Evolutionary conservation across 768 basidiomycete genomes (phyloP), one percentile per base, ranked within the genome.

Genomic region (Infundibulicybe gibba): DNA sequence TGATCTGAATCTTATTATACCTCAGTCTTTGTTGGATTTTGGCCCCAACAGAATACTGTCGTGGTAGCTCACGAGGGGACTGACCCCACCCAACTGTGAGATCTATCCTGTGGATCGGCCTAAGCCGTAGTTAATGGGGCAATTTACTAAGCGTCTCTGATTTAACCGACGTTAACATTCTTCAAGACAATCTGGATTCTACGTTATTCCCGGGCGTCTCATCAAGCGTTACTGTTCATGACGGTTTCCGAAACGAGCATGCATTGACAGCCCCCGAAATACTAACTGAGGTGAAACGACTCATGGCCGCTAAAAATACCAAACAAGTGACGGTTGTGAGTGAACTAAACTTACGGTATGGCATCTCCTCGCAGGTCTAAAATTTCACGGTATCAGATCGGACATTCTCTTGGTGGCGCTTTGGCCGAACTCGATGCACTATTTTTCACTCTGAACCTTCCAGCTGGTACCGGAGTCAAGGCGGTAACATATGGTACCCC

Each of bases 51-150:
- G 49, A 67, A 73, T 46, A 66, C 78, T 2, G 69, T 83, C 32
- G 70, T 84, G n/a, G 78, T 83, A 6, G 75, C 75, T 1, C 81
- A 83, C 51, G 68, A 84, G 55, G 82, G 82, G 13, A 83, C 82
- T 5, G 77, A 84, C 49, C 77, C 80, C 6, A 71, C 64, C 0
- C 58, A 76, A 48, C 53, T 84, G 81, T 81, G 52, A 59, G 71
- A 46, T 1, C 20, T 30, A 37, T 35, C 25, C 14, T 12, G 41
- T 31, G 21, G 21, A 2, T 3, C 5, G 13, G n/a, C 10, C 32
- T 19, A 38, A 13, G 10, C 14, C 15, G 20, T 40, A 47, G 5
- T 54, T 40, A 6, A 37, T 46, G 30, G 14, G 40, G 17, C n/a
- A 9, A 30, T 19, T 43, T 38, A 5, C 34, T 20, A 41, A 80